These are phyloP conservation scores for Taiwanofungus camphoratus DNA, from an alignment of 1,284 basidiomycete species.

Conservation along the genomic window DNA sequence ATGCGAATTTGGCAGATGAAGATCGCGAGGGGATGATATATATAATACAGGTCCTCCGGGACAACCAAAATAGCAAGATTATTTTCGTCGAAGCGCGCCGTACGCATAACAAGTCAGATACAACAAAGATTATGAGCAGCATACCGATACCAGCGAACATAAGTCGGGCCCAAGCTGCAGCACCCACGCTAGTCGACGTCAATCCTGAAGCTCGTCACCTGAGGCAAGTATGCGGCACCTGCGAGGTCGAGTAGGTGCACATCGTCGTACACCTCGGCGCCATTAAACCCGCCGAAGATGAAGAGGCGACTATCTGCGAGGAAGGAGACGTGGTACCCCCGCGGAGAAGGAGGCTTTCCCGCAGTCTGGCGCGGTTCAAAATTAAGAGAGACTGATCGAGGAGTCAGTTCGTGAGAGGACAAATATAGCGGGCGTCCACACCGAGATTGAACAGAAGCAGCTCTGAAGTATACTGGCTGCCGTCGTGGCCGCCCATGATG, in stretches of 20 bases:
- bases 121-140: slow-evolving; percentile 10
- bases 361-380: slow-evolving; percentile 58
- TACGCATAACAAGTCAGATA: slow-evolving; percentile 11
- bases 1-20: no score
- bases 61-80: no score
- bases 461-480: slow-evolving; percentile 71
- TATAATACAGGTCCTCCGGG: no score
- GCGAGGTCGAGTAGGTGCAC: slow-evolving; percentile 82
- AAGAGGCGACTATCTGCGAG: slow-evolving; percentile 82
- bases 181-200: slow-evolving; percentile 29
- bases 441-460: slow-evolving; percentile 85
- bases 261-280: slow-evolving; percentile 77
- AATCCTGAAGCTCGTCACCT: slow-evolving; percentile 77
- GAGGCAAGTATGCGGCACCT: slow-evolving; percentile 86
- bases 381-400: slow-evolving; percentile 48
- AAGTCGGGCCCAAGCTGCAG: slow-evolving; percentile 6
- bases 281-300: slow-evolving; percentile 87
- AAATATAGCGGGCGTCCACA: slow-evolving; percentile 37
- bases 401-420: slow-evolving; percentile 20
- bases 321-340: slow-evolving; percentile 82
- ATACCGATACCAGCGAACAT: slow-evolving; percentile 9
- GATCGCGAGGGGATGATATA: no score
- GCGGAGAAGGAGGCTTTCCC: slow-evolving; percentile 66
- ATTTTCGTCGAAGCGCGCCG: no score
- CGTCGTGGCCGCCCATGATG: slow-evolving; percentile 86